Percentiles rank a stretch among this genome's conserved stretches.
Conservation (phyloP, 2,329 filamentous ascomycete genomes). For the Orbilia blumenaviensis region DNA sequence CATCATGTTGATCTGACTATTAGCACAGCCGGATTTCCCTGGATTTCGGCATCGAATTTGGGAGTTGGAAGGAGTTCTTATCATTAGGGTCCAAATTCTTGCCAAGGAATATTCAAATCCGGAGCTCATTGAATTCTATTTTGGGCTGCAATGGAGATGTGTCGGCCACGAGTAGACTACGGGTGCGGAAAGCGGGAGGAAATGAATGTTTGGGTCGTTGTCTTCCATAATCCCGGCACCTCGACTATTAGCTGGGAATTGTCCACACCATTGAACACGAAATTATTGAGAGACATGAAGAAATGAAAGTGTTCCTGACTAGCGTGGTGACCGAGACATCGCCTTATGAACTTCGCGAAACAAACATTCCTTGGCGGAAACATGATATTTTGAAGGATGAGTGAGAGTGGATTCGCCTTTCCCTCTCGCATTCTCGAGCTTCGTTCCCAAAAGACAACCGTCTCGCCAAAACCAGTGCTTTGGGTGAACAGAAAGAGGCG, state of each 20-base stretch:
- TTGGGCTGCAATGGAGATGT: background rate
- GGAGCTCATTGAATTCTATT: background rate
- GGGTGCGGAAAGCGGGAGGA: constrained; percentile 39
- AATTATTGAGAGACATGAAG: constrained; percentile 25
- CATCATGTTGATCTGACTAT: background rate
- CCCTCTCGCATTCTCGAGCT: constrained; percentile 8
- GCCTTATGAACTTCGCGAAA: constrained; percentile 25
- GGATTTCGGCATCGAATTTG: background rate
- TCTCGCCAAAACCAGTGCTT: constrained; percentile 40
- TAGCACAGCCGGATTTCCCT: background rate
- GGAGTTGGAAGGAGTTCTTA: background rate
- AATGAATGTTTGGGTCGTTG: constrained; percentile 21
- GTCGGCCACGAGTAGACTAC: constrained; percentile 19
- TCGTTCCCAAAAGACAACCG: background rate
- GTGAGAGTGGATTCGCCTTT: constrained; percentile 28
- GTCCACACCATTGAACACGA: constrained; percentile 14
- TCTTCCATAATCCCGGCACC: constrained; percentile 11
- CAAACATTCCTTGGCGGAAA: constrained; percentile 40
- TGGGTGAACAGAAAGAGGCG: constrained; percentile 27
- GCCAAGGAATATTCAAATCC: constrained; percentile 1
- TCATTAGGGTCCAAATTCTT: background rate
- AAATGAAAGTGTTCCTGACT: constrained; percentile 34
- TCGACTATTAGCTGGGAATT: background rate
- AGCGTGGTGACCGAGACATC: constrained; percentile 31
- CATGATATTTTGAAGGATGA: constrained; percentile 36